Conservation (phyloP, 192 early-diverging fungal genomes). For the Spizellomyces sp. region DNA sequence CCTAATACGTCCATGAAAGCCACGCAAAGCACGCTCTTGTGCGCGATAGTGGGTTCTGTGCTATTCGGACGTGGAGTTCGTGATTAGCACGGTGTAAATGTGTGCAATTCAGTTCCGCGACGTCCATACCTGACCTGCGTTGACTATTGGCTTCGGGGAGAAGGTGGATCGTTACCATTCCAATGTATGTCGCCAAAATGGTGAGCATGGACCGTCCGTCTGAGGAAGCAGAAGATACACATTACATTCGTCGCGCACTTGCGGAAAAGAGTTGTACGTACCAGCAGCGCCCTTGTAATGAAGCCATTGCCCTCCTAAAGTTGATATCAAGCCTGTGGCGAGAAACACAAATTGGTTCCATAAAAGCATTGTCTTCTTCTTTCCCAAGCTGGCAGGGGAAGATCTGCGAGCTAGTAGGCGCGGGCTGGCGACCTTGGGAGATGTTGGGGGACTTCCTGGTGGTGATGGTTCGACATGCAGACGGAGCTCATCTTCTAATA, state of each 20-base stretch:
- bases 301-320: constrained; percentile 36
- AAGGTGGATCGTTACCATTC: constrained; percentile 31
- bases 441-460: no score
- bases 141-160: constrained; percentile 17
- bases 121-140: not conserved
- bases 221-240: constrained; percentile 1
- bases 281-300: constrained; percentile 34
- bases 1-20: constrained; percentile 38
- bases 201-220: constrained; percentile 33
- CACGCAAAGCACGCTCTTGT: constrained; percentile 16
- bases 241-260: no score
- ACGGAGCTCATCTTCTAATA: no score
- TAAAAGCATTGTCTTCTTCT: not conserved
- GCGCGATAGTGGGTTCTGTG: constrained; percentile 9
- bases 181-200: constrained; percentile 34
- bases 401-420: no score
- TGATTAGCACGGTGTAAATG: not conserved
- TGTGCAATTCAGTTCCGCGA: not conserved
- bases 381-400: no score
- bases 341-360: constrained; percentile 27
- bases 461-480: no score
- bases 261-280: not conserved
- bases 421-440: no score
- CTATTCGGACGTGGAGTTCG: not conserved
- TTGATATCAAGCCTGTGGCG: constrained; percentile 35